Percentiles rank a stretch among this genome's conserved stretches.
Evolutionary conservation across 345 rosid species (phyloP).

Genomic region (Laguncularia racemosa): DNA sequence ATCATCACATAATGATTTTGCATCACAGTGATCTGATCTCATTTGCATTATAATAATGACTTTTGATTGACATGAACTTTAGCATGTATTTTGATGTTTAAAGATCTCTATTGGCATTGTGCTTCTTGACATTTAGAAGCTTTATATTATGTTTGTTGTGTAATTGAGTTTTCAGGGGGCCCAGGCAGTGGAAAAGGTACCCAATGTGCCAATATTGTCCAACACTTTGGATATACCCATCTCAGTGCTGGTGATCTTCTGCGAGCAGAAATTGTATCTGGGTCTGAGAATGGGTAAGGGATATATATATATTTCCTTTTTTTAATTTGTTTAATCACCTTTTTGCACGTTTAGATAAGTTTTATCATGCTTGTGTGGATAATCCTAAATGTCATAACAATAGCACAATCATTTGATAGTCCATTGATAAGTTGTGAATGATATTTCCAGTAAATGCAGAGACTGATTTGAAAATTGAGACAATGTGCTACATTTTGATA

Average conservation of each 20-base stretch:
- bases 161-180: slow-evolving; percentile 51
- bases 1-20: too few species aligned
- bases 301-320: too few species aligned
- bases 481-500: too few species aligned
- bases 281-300: slow-evolving; percentile 74
- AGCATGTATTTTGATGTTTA: background rate
- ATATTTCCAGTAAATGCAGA: too few species aligned
- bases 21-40: too few species aligned
- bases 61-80: too few species aligned
- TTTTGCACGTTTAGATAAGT: background rate
- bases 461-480: too few species aligned
- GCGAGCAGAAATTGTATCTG: slow-evolving; percentile 59
- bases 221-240: slow-evolving; percentile 67
- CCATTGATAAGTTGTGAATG: too few species aligned
- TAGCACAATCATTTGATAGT: too few species aligned
- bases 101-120: background rate
- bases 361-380: background rate
- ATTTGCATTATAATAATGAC: too few species aligned
- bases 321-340: background rate
- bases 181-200: slow-evolving; percentile 95
- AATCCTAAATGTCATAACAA: background rate
- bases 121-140: background rate
- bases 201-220: slow-evolving; percentile 59
- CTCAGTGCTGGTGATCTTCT: slow-evolving; percentile 87
- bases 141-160: background rate